Percentiles rank a stretch among this genome's conserved stretches.
These are phyloP conservation scores for Trichoderma cornu-damae DNA, from an alignment of 2,329 filamentous ascomycete species.

Conservation along the genomic window DNA sequence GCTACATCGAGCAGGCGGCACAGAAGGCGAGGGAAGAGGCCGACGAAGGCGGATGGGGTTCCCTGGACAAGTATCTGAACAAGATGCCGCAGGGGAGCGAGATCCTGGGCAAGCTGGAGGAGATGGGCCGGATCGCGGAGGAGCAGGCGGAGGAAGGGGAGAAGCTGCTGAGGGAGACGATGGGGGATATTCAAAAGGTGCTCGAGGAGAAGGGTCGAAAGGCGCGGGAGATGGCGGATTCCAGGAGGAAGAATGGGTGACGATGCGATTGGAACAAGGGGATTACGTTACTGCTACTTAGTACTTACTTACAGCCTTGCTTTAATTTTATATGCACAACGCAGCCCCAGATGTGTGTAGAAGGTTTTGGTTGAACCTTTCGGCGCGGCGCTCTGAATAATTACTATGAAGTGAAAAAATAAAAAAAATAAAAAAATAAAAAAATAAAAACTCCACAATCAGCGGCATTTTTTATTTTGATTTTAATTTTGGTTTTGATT, in stretches of 20 bases:
- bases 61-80: constrained; percentile 58
- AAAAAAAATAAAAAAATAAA: too few relatives aligned
- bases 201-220: constrained; percentile 55
- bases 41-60: constrained; percentile 37
- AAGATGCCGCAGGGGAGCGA: constrained; percentile 60
- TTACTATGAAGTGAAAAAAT: too few relatives aligned
- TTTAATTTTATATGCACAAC: too few relatives aligned
- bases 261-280: not conserved
- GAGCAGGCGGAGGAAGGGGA: constrained; percentile 67
- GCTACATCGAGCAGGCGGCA: constrained; percentile 31
- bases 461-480: too few relatives aligned
- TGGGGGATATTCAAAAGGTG: constrained; percentile 61
- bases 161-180: constrained; percentile 62
- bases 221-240: constrained; percentile 54
- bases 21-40: constrained; percentile 45
- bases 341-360: not conserved
- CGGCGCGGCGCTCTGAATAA: too few relatives aligned
- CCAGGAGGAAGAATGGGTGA: constrained; percentile 40
- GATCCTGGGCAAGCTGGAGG: constrained; percentile 60
- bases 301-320: not conserved
- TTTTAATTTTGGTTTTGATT: too few relatives aligned
- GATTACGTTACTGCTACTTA: too few relatives aligned
- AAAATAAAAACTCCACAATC: too few relatives aligned
- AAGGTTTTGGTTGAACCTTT: not conserved
- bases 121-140: constrained; percentile 59